Conservation (phyloP, 1,284 basidiomycete species). For the Ganoderma lucidum region DNA sequence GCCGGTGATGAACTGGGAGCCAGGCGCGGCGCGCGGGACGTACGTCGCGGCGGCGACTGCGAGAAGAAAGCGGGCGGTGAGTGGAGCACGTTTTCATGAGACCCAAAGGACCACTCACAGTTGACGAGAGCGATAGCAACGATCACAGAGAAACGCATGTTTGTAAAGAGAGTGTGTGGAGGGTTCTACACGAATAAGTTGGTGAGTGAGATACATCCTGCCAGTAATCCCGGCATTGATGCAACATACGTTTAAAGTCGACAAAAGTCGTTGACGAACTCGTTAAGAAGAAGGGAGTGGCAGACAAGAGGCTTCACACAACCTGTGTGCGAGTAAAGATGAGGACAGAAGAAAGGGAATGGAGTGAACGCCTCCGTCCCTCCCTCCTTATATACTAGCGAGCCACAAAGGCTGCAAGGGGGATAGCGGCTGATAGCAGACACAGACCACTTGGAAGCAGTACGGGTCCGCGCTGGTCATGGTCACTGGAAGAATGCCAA, state of each 20-base stretch:
- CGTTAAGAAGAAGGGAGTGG: constrained; percentile 19
- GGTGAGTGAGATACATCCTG: constrained; percentile 2
- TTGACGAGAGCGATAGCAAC: constrained; percentile 23
- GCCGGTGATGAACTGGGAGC: constrained; percentile 24
- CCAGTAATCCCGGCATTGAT: too few species aligned
- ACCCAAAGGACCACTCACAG: constrained; percentile 6
- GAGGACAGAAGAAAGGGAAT: constrained; percentile 15
- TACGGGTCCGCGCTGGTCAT: not conserved
- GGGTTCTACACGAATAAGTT: not conserved
- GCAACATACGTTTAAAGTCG: constrained; percentile 12
- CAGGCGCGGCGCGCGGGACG: constrained; percentile 6
- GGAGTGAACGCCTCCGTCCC: not conserved
- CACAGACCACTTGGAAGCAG: not conserved
- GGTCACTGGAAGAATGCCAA: not conserved
- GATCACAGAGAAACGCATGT: constrained; percentile 20
- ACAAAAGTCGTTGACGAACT: constrained; percentile 11
- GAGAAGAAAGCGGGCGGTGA: not conserved
- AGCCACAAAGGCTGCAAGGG: not conserved
- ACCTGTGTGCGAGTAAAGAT: constrained; percentile 16
- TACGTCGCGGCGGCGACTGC: constrained; percentile 12
- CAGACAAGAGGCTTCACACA: constrained; percentile 23
- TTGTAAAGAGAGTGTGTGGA: constrained; percentile 13
- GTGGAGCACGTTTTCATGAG: not conserved
- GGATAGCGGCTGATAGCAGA: not conserved
- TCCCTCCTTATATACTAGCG: constrained; percentile 9